Evolutionary conservation across 306 rosid genomes (phyloP), one percentile per base, ranked within the genome.

Genomic region (Vigna mungo): DNA sequence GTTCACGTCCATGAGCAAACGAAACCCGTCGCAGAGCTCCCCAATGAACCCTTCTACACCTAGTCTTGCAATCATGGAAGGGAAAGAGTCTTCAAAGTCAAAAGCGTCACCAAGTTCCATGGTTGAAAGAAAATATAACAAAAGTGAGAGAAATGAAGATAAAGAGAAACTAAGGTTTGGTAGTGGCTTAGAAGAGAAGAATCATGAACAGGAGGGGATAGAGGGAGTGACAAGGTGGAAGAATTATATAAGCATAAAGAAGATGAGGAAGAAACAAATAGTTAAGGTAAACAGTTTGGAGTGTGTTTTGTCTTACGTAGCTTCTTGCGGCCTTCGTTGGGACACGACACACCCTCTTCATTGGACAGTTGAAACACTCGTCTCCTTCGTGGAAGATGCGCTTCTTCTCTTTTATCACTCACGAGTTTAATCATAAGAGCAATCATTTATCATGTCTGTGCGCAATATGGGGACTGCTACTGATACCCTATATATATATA

Each of bases 11-110:
- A 90, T 90, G 55, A 90, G 87, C 72, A 88, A 30, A 5, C 84
- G 84, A 62, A 90, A 88, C n/a, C 92, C 91, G 16, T 47, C 77
- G 85, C 88, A 83, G 13, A 90, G 89, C 73, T 88, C 96, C 4
- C 78, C 82, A 0, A 90, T 69, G 52, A 90, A 90, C 30, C 86
- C 88, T 71, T 90, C 92, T 0, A 77, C 81, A 1, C 96, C 96
- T n/a, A 90, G 3, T 10, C 81, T 54, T 8, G 83, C 77, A 0
- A 90, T 53, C 96, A 90, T 88, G 44, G 96, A 86, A 1, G 96
- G 96, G 53, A 90, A 90, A 66, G 68, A 80, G 71, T 90, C 96
- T 82, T 88, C 89, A 51, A 90, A 90, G 7, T 88, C 88, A 4
- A 79, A 71, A 0, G 77, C 75, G 3, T 68, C 55, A 9, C 80